Base-by-base conservation (phyloP, 1,284 basidiomycete genomes). In the Grifola frondosa region DNA sequence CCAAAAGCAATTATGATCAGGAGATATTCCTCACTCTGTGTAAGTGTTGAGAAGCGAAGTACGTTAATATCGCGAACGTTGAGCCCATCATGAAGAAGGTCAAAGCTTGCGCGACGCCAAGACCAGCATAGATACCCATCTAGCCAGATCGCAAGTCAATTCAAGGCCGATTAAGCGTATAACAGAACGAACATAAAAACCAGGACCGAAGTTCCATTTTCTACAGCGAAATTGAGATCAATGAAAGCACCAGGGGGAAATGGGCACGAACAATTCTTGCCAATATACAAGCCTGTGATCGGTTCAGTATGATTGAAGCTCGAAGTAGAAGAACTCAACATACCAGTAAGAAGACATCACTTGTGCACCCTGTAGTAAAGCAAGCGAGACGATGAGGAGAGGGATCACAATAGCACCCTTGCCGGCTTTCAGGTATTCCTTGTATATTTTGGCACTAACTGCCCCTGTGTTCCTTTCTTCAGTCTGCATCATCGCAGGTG, bases 261-360 rank as follows among this genome's bases (percentile, higher is more conserved):
- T 24, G 20, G 31, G 23, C 5, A 52, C 60, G 24, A 57, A 78
- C 74, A 54, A 53, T 57, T 84, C 79, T 59, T 85, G 73, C 85
- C 84, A 88, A 62, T 81, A 88, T 1, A 86, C 80, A 30, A 87
- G 71, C 81, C 78, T 81, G 23, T 20, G 23, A 28, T 35, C 16
- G 41, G 6, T 39, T 47, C 23, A 46, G 26, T 20, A 34, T 15
- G 16, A 43, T 15, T 28, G 34, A 22, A 25, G 6, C 10, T 8
- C n/a, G 9, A 2, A 35, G 3, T 8, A 9, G 23, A 24, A 35
- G 26, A 12, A 28, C 5, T 15, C 36, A 30, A 57, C 73, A 31
- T 40, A 78, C 82, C 84, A 87, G 56, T 87, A 87, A 0, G 81
- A 80, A 6, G 77, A 73, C 70, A 88, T 68, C 3, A 85, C 75